Base-by-base conservation (phyloP, 2,329 filamentous ascomycete species). In the Uncinocarpus reesii region DNA sequence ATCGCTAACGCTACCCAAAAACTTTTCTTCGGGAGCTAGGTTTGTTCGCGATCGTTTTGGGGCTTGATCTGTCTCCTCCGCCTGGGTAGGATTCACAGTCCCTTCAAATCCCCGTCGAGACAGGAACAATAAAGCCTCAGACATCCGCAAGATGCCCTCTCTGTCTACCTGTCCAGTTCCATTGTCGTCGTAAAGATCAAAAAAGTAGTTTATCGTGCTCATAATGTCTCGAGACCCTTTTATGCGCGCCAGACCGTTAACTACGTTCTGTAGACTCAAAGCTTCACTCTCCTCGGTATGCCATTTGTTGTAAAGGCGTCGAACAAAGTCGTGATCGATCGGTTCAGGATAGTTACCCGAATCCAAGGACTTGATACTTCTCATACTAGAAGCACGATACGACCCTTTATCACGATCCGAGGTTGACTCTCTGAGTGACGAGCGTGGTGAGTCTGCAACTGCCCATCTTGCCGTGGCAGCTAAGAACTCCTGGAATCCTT, bases 181-280 rank as follows among this genome's bases (percentile, higher is more conserved):
- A 58, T 90, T 84, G 56, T 98, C 90, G 62, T 98, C 92, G 64
- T 96, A 95, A 0, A 98, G 78, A 60, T 95, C 86, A 58, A 98
- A 98, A 65, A 98, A 96, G 67, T 96, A 96, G 52, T 82, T 92
- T 60, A 98, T 96, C 50, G 86, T 92, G 24, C 86, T 86, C 90
- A 98, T 95, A 56, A 98, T 95, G 65, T 98, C 92, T 40, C 83
- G 82, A 48, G 84, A 88, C 7, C 92, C 90, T 65, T 95, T 96
- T 60, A 98, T 86, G 11, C 85, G 80, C 1, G 90, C 89, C 38
- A 98, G 73, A 0, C 92, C 92, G 15, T 83, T 84, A 4, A 96
- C 92, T 2, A 98, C 87, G 57, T 96, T 86, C 60, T 95, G 88
- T 42, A 98, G 70, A 15, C 82, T 93, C 53, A 98, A 69, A 1